These are phyloP conservation scores for Paragyromitra xinjiangensis DNA, from an alignment of 495 filamentous ascomycete genomes.

Conservation along the genomic window DNA sequence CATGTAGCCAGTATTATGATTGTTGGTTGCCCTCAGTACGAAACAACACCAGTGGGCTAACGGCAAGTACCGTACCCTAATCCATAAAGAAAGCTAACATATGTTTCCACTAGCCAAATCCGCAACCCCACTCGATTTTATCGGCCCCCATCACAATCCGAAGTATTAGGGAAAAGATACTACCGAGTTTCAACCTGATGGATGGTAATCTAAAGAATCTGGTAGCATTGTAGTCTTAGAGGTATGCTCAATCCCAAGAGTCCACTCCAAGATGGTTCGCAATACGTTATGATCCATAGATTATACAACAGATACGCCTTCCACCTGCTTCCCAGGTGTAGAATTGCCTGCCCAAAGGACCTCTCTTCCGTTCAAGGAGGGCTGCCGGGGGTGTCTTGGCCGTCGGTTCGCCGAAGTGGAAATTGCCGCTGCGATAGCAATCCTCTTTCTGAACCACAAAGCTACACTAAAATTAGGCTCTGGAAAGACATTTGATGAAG, in stretches of 20 bases:
- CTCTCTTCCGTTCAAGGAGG: slow-evolving; percentile 78
- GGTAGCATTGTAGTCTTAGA: background rate
- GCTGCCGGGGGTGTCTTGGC: slow-evolving; percentile 73
- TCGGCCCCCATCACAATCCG: slow-evolving; percentile 61
- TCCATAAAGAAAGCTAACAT: slow-evolving; percentile 50
- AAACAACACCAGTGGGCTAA: slow-evolving; percentile 59
- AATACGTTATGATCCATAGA: background rate
- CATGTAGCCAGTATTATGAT: background rate
- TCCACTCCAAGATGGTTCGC: background rate
- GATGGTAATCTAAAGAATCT: slow-evolving; percentile 38
- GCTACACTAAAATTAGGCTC: too few relatives aligned
- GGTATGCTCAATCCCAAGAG: background rate
- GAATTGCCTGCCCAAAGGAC: background rate
- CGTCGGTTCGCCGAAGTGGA: slow-evolving; percentile 81
- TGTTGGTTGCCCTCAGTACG: slow-evolving; percentile 50
- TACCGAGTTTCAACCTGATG: slow-evolving; percentile 51
- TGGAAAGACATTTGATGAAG: too few relatives aligned
- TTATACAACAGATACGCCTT: background rate
- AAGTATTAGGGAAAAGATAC: slow-evolving; percentile 62
- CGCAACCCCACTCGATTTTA: slow-evolving; percentile 58
- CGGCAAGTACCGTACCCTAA: slow-evolving; percentile 41
- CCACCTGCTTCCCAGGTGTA: slow-evolving; percentile 9
- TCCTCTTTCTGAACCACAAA: too few relatives aligned
- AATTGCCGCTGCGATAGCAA: slow-evolving; percentile 68
- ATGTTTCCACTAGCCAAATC: slow-evolving; percentile 58